Base-by-base conservation (phyloP, 148 eudicot genomes). In the Selenicereus undatus region DNA sequence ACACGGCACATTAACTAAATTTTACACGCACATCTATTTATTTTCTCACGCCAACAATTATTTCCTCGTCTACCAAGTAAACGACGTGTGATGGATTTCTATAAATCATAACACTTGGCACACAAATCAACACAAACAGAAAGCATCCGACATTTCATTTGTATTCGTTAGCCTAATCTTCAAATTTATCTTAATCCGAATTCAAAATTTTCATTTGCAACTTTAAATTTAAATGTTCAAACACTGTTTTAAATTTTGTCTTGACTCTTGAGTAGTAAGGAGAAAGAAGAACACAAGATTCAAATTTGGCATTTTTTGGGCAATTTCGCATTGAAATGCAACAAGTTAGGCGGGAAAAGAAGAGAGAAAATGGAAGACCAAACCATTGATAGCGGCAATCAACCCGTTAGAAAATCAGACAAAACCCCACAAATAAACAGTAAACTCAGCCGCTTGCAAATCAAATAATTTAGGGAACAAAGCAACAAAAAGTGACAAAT, bases 371-470 rank as follows among this genome's bases (percentile, higher is more conserved):
- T 54, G 39, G 45, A 66, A 18, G 66, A 54, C 78, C 45, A 16
- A 75, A 75, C 78, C 66, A 26, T 18, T 75, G 78, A 75, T 75
- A 75, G 78, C 78, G 78, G 65, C 66, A 17, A 52, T 75, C 66
- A 75, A 52, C 43, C 54, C 26, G 43, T 54, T 27, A 32, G 13
- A 60, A 52, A 27, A 29, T 27, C 30, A 52, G 66, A 66, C 26
- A 6, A 75, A 51, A 56, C 62, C 36, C 21, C 35, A 5, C 62
- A 50, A 50, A 26, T 32, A 24, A 71, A 12, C 58, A 5, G 3
- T 64, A 21, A n/a, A 60, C 66, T 20, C 54, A n/a, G n/a, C 26
- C n/a, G 29, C 5, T 22, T 60, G 22, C 8, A 32, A 32, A 32
- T 39, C 43, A 39, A 39, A 39, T 64, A 64, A 64, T 64, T 64